Evolutionary conservation across 1,139 yeast species (phyloP).

Genomic region (Yarrowia galli): DNA sequence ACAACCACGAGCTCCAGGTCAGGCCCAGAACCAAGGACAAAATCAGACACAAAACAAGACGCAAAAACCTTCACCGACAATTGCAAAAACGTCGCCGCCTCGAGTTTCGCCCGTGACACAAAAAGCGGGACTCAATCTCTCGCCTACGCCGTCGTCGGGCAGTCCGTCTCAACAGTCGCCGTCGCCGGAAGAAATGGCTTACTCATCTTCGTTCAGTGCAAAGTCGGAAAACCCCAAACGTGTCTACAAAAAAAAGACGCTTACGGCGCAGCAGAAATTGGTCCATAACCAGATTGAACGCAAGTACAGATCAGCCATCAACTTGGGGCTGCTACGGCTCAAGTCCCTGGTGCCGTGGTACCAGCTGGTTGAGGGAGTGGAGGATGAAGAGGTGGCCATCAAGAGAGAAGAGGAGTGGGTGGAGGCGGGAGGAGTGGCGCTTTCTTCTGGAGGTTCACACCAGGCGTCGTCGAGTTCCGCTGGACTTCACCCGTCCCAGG

Average conservation of each 20-base stretch:
- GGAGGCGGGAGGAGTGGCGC: not conserved
- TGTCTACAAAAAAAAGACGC: constrained; percentile 29
- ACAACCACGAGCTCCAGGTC: not conserved
- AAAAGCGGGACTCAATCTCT: constrained; percentile 1
- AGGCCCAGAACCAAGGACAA: not conserved
- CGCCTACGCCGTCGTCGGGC: constrained; percentile 11
- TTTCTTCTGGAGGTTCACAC: not conserved
- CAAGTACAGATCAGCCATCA: constrained; percentile 25
- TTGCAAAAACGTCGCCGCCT: not conserved
- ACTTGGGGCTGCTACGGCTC: constrained; percentile 10
- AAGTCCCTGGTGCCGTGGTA: constrained; percentile 26
- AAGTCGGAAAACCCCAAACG: constrained; percentile 27
- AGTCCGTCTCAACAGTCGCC: constrained; percentile 1
- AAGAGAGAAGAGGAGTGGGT: constrained; percentile 19
- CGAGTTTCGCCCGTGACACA: not conserved
- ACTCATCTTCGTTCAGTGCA: constrained; percentile 23
- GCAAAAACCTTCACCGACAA: not conserved
- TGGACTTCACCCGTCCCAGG: constrained; percentile 9
- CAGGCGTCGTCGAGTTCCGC: not conserved
- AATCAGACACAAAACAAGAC: not conserved
- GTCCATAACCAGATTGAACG: constrained; percentile 31
- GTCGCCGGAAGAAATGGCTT: constrained; percentile 17
- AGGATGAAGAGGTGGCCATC: constrained; percentile 1
- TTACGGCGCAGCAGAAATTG: constrained; percentile 21
- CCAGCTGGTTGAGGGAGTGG: constrained; percentile 7